Evolutionary conservation across 1,284 basidiomycete genomes (phyloP), one percentile per base, ranked within the genome.

Genomic region (Trichosporon ovoides): DNA sequence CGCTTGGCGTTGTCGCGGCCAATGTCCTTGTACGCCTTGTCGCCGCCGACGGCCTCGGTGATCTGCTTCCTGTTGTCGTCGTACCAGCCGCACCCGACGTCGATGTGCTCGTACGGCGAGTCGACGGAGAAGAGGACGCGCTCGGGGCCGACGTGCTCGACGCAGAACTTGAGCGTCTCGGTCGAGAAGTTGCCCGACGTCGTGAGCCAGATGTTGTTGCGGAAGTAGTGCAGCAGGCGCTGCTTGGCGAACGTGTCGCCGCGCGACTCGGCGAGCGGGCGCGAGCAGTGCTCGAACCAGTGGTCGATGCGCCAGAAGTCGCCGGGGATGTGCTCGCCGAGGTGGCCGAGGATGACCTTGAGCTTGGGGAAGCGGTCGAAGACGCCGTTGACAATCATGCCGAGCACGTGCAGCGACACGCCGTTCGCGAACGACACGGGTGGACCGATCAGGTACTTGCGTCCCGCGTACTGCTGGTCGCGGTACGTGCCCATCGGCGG

Each of bases 351-450:
- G 37, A 74, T 74, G 56, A 74, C 66, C 63, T 71, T 70, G 61
- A 74, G 72, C 66, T 74, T 74, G 16, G 71, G 73, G 63, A 71
- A 69, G 20, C 73, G 69, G 67, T 74, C 73, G 34, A 74, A 74
- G 18, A 74, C 73, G 37, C 73, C 73, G 61, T 74, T 74, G 64
- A 68, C 66, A 50, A 74, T 70, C 68, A 74, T 69, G 31, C 70
- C 72, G 52, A 73, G 68, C 18, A 74, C 49, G 56, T 74, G 73
- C 12, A 69, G 64, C 4, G 68, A 69, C 37, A 74, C 73, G 33
- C 71, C 71, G 62, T 72, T 74, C 61, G 73, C 72, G 43, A 74
- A 74, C 3, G 65, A 67, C 13, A 72, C 64, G 35, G 70, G 69
- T 5, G 73, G 73, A 1, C 73, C 73, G 40, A 74, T 66, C 46